These are phyloP conservation scores for Xylariales sp. DNA, from an alignment of 2,329 filamentous ascomycete genomes.

Conservation along the genomic window DNA sequence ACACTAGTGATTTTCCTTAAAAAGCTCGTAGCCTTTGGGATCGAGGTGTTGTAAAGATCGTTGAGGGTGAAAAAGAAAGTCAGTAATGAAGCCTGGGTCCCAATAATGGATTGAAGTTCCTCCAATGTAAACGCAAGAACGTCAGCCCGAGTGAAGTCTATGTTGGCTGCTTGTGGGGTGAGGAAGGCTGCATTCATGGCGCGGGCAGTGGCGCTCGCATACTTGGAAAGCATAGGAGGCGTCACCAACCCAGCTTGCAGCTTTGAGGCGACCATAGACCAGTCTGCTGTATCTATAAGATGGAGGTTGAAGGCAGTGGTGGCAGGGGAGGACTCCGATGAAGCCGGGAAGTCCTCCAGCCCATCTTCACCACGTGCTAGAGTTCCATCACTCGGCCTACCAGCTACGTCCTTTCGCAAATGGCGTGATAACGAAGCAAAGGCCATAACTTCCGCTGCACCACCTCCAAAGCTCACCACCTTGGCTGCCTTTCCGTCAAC, in stretches of 20 bases:
- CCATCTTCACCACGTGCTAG: too few species aligned
- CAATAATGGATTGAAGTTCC: constrained; percentile 10
- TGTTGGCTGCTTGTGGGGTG: constrained; percentile 7
- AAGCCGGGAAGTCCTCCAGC: background rate
- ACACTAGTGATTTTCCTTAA: constrained; percentile 9
- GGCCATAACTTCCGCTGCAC: constrained; percentile 13
- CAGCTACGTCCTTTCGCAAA: background rate
- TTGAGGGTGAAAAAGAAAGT: constrained; percentile 14
- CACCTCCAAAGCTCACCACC: constrained; percentile 12
- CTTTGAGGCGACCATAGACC: constrained; percentile 12
- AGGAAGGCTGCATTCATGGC: constrained; percentile 11
- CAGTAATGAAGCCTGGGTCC: constrained; percentile 8
- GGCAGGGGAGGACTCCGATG: background rate
- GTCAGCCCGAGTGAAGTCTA: constrained; percentile 9
- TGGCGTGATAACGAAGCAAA: constrained; percentile 5
- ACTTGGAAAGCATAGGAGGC: constrained; percentile 12
- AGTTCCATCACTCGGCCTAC: background rate
- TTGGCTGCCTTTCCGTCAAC: constrained; percentile 6
- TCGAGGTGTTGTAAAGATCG: constrained; percentile 13
- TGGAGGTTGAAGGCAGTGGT: constrained; percentile 8
- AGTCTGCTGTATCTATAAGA: constrained; percentile 11
- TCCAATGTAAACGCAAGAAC: constrained; percentile 8
- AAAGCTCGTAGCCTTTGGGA: constrained; percentile 11
- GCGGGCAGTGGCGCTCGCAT: constrained; percentile 13
- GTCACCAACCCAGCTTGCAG: constrained; percentile 10